Evolutionary conservation across 2,329 filamentous ascomycete genomes (phyloP), one percentile per base, ranked within the genome.

Genomic region (Pseudocercospora fijiensis): DNA sequence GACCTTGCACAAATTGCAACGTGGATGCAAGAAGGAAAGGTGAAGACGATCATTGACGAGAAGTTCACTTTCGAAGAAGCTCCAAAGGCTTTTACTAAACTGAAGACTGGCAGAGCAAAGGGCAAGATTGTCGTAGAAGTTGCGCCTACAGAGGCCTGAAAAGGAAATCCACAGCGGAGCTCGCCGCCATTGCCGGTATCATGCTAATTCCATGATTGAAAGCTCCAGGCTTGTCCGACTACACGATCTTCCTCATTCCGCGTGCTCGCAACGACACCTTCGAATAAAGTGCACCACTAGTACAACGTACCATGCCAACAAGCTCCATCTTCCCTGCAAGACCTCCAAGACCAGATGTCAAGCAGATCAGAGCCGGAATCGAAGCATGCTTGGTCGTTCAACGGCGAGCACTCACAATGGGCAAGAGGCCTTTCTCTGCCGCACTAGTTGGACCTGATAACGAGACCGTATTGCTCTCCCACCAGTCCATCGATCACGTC

Each of bases 51-150:
- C 0, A 74, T 88, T 30, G 87, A 89, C 68, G 78, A 81, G 61
- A 76, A 78, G 0, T 87, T 83, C 68, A 76, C 79, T 9, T 85
- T 86, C 72, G 84, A 85, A 56, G 80, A 88, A 58, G 81, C 78
- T 1, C 80, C 82, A 0, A 81, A 83, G 68, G 87, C 86, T 0
- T 86, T 85, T 72, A 80, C 83, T 72, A 85, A 81, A 70, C 70
- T 89, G 68, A 87, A 84, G 76, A 83, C 78, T 0, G 82, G 83
- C 0, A 79, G 82, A 47, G 79, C 83, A 0, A 83, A 76, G 68
- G 88, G 87, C 0, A 90, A 90, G 76, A 77, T 90, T 65, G 78
- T 90, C 4, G 69, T 81, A 9, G 64, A 69, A 28, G 68, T 72
- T 11, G 49, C 53, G 22, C 11, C 47, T 52, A n/a, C 11, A n/a